Evolutionary conservation across 768 basidiomycete species (phyloP).

Genomic region (Termitomyces sp.): DNA sequence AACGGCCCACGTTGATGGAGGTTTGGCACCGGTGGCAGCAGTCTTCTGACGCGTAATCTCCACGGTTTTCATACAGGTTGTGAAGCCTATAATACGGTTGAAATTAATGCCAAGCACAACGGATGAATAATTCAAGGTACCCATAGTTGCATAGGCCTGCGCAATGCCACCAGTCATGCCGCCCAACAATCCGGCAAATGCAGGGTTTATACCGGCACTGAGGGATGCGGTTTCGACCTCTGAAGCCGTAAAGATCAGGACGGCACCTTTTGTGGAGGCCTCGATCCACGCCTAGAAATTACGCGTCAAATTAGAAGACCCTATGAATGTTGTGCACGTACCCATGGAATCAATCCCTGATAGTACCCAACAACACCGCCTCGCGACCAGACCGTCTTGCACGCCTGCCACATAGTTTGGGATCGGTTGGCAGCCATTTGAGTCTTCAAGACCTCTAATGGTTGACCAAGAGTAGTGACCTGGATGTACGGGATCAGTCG

Average conservation of each 20-base stretch:
- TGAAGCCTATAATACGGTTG: slow-evolving; percentile 65
- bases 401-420: slow-evolving; percentile 87
- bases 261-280: slow-evolving; percentile 96
- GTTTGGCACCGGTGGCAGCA: slow-evolving; percentile 77
- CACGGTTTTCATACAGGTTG: slow-evolving; percentile 99
- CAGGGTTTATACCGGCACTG: slow-evolving; percentile 72
- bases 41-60: slow-evolving; percentile 97
- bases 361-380: slow-evolving; percentile 91
- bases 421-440: slow-evolving; percentile 98
- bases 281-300: slow-evolving; percentile 92
- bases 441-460: slow-evolving; percentile 96
- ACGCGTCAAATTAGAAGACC: slow-evolving; percentile 8
- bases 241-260: slow-evolving; percentile 93
- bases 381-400: slow-evolving; percentile 84
- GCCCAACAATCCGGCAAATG: slow-evolving; percentile 84
- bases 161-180: slow-evolving; percentile 98
- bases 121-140: slow-evolving; percentile 39
- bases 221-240: slow-evolving; percentile 81
- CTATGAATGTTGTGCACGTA: slow-evolving; percentile 32
- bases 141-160: slow-evolving; percentile 99
- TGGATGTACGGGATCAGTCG: slow-evolving; percentile 29
- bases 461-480: slow-evolving; percentile 98
- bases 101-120: slow-evolving; percentile 1
- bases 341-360: slow-evolving; percentile 99
- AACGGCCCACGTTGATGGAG: slow-evolving; percentile 90